Conservation (phyloP, 148 eudicot species). For the Linanthus parryae region DNA sequence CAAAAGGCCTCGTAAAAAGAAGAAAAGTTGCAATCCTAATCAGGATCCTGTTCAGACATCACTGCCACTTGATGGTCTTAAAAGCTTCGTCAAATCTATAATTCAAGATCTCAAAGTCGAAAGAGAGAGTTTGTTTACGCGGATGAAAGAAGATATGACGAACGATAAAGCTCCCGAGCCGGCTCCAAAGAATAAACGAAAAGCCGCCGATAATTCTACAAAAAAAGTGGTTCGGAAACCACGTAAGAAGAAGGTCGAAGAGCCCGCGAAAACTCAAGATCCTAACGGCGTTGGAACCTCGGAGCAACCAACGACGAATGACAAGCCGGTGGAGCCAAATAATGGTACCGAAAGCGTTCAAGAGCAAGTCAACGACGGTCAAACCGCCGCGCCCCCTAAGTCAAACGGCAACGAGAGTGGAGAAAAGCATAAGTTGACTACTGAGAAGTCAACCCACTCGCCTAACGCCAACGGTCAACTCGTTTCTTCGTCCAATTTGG, state of each 20-base stretch:
- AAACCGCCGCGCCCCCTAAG: conserved; percentile 8
- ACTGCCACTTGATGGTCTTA: conserved; percentile 34
- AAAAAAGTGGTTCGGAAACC: conserved; percentile 2
- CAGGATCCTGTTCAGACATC: conserved; percentile 12
- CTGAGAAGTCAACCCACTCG: conserved; percentile 20
- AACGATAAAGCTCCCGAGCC: conserved; percentile 13
- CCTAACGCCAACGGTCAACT: conserved; percentile 13
- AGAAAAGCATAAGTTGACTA: conserved; percentile 12
- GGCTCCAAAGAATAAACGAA: conserved; percentile 18
- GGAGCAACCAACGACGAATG: conserved; percentile 16
- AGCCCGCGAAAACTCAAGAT: conserved; percentile 16
- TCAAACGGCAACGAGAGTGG: conserved; percentile 21
- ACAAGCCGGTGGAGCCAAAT: conserved; percentile 10
- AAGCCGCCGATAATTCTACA: not conserved
- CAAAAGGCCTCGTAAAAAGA: not conserved
- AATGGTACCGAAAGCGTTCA: conserved; percentile 16
- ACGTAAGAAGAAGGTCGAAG: not conserved
- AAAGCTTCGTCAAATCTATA: conserved; percentile 30
- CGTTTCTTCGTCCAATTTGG: conserved; percentile 21
- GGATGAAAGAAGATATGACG: conserved; percentile 41
- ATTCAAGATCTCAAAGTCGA: conserved; percentile 38
- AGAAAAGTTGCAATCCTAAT: conserved; percentile 7
- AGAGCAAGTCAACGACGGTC: conserved; percentile 10
- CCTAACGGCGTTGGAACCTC: conserved; percentile 9
- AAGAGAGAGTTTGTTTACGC: conserved; percentile 39